These are phyloP conservation scores for Sechiopsis laciniata DNA, from an alignment of 306 rosid genomes.

Conservation along the genomic window DNA sequence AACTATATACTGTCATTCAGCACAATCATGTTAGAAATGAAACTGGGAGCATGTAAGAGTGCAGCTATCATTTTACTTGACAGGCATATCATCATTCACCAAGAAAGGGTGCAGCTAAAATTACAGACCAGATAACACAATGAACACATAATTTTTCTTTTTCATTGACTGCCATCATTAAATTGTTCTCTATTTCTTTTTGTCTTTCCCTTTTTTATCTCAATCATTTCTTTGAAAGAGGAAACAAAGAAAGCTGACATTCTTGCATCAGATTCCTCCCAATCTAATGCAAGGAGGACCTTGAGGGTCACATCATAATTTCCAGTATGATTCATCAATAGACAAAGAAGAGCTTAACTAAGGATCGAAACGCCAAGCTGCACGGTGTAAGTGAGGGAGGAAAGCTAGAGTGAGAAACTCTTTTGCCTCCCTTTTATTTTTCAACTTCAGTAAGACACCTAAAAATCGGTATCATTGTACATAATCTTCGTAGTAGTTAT, in stretches of 20 bases:
- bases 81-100: background rate
- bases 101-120: background rate
- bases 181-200: constrained; percentile 11
- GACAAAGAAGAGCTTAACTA: constrained; percentile 16
- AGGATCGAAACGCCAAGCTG: background rate
- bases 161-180: constrained; percentile 1
- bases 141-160: background rate
- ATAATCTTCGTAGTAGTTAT: constrained; percentile 77
- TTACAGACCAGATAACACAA: background rate
- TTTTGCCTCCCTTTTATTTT: constrained; percentile 26
- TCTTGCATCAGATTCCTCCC: constrained; percentile 15
- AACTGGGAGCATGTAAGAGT: too few relatives aligned
- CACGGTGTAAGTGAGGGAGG: constrained; percentile 26
- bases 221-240: constrained; percentile 8
- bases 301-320: background rate
- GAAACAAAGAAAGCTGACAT: constrained; percentile 10
- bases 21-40: background rate
- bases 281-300: constrained; percentile 11
- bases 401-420: constrained; percentile 44
- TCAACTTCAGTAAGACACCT: constrained; percentile 23
- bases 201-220: background rate
- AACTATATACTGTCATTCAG: background rate
- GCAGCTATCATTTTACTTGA: background rate
- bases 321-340: constrained; percentile 20
- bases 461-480: constrained; percentile 40